Base-by-base conservation (phyloP, 2,329 filamentous ascomycete genomes). In the Aphanocladium album region DNA sequence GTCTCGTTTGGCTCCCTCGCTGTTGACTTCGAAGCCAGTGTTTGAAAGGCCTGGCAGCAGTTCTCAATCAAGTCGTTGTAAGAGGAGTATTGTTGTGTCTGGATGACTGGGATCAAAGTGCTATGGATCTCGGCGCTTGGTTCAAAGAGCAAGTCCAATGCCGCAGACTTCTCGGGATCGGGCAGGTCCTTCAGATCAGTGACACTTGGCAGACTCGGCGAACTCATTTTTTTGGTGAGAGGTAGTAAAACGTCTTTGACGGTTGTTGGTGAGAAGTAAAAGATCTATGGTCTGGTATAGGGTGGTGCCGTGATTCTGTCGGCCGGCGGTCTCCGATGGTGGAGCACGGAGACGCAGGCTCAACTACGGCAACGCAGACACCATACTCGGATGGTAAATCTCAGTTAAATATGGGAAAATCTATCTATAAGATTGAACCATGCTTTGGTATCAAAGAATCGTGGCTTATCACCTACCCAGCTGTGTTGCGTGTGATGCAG, bases 81-180 rank as follows among this genome's bases (percentile, higher is more conserved):
- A 27, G 85, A 87, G 1, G 76, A 67, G 72, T 91, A 93, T 1
- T 77, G 72, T 11, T 68, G 67, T 1, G 72, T 68, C 45, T 78
- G 79, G n/a, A 96, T 78, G 2, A 88, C 76, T 2, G 89, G 89
- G 6, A 90, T 72, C 17, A 89, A 84, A 16, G 95, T 80, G 14
- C 82, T 79, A 73, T 93, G 91, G 1, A 97, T 84, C 55, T 87
- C 83, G 0, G 83, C 78, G 58, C 88, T 92, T 17, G 90, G 90
- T 72, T 97, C 93, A 74, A 97, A 96, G 62, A 96, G 86, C 3
- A 87, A 80, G 74, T 96, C 90, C 53, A 96, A 83, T 54, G 87
- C 77, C 5, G 74, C 69, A 41, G 79, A 80, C 60, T 89, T 81
- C 21, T 82, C 76, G 30, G 78, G 68, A 33, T 84, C 79, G 19